These are phyloP conservation scores for Apiospora arundinis DNA, from an alignment of 2,329 filamentous ascomycete genomes.

Conservation along the genomic window DNA sequence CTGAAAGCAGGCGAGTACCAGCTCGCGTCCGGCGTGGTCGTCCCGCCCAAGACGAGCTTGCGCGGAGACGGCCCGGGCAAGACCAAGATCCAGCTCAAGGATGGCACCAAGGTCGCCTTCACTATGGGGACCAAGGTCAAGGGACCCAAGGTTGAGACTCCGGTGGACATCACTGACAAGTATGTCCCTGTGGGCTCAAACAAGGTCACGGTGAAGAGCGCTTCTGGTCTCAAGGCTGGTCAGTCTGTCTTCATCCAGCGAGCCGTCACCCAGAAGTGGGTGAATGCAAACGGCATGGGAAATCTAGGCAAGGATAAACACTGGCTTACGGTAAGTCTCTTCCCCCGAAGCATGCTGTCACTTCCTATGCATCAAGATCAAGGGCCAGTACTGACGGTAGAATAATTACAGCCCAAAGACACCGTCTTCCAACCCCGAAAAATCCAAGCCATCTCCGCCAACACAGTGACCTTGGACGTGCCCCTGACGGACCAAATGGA, in stretches of 20 bases:
- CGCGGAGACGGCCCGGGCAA: not conserved
- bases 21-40: not conserved
- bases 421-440: not conserved
- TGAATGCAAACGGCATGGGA: not conserved
- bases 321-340: not conserved
- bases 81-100: not conserved
- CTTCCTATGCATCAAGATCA: no score
- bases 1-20: not conserved
- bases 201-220: not conserved
- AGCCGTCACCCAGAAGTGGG: not conserved
- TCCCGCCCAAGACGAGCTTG: not conserved
- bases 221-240: not conserved
- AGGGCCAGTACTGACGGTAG: no score
- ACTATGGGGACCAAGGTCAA: not conserved
- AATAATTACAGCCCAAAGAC: not conserved
- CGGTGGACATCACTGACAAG: not conserved
- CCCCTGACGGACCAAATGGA: conserved; percentile 1
- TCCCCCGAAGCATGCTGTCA: not conserved
- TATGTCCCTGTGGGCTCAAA: not conserved
- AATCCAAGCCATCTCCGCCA: not conserved
- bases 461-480: not conserved
- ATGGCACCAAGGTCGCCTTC: not conserved
- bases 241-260: not conserved
- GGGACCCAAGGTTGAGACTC: not conserved
- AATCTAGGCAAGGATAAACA: not conserved